Conservation (phyloP, 371 early-diverging fungal genomes). For the Saksenaea vasiformis region DNA sequence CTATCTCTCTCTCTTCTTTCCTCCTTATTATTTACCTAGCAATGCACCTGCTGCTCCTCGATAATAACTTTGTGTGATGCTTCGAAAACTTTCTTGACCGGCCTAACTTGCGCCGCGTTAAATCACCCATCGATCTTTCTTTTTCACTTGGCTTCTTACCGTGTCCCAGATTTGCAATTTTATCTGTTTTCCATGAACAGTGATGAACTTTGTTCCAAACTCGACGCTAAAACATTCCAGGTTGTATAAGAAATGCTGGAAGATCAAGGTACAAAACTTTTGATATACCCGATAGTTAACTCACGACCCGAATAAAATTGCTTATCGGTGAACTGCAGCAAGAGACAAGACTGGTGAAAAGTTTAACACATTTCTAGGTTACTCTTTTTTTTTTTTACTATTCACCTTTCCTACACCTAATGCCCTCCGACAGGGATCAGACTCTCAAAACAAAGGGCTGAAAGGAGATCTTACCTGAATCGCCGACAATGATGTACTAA, state of each 20-base stretch:
- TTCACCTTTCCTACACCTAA: conserved; percentile 78
- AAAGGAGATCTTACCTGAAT: conserved; percentile 25
- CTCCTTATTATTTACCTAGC: conserved; percentile 43
- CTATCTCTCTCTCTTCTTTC: too few relatives aligned
- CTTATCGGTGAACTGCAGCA: conserved; percentile 80
- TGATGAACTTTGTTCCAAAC: conserved; percentile 77
- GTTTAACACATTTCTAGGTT: not conserved
- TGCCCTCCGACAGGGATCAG: not conserved
- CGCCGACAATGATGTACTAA: conserved; percentile 43
- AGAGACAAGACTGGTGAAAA: conserved; percentile 62
- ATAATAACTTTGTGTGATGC: conserved; percentile 95
- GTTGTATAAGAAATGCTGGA: not conserved
- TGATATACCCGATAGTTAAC: conserved; percentile 72
- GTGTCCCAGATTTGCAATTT: conserved; percentile 99
- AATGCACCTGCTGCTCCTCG: conserved; percentile 95
- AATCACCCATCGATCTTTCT: not conserved
- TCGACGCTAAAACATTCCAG: conserved; percentile 55
- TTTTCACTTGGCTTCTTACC: conserved; percentile 57
- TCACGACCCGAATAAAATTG: conserved; percentile 80
- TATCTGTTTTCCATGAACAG: conserved; percentile 75
- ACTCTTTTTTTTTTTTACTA: not conserved
- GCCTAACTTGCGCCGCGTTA: conserved; percentile 44
- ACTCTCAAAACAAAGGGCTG: not conserved
- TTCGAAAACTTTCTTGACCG: conserved; percentile 93
- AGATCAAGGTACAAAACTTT: not conserved